Evolutionary conservation across 805 yeast species (phyloP).

Genomic region (Candida qinlingensis): DNA sequence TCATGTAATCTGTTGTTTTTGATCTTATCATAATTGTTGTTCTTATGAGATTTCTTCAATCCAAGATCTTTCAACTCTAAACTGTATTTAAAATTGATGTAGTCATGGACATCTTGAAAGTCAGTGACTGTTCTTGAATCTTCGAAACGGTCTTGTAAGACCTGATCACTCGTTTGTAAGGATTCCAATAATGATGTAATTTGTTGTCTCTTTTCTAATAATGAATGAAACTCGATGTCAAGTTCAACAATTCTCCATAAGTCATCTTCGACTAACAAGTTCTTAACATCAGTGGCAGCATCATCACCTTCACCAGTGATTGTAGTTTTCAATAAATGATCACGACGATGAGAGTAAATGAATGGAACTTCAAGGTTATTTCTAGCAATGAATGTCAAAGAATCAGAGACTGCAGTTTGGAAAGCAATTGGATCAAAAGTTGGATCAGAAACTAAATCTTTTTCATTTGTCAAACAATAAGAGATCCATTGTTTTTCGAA

Average conservation of each 20-base stretch:
- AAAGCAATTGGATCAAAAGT: slow-evolving; percentile 43
- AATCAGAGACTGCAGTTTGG: slow-evolving; percentile 63
- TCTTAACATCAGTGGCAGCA: slow-evolving; percentile 34
- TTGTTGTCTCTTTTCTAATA: slow-evolving; percentile 65
- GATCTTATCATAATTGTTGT: slow-evolving; percentile 59
- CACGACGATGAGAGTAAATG: slow-evolving; percentile 93
- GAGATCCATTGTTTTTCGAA: slow-evolving; percentile 79
- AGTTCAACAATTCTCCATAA: slow-evolving; percentile 86
- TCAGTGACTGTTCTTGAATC: slow-evolving; percentile 65
- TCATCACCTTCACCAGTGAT: slow-evolving; percentile 40
- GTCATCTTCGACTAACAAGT: slow-evolving; percentile 70
- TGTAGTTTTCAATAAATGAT: slow-evolving; percentile 62
- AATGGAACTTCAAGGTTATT: slow-evolving; percentile 90
- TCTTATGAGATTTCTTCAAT: slow-evolving; percentile 34
- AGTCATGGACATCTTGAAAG: slow-evolving; percentile 82
- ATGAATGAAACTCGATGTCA: slow-evolving; percentile 84
- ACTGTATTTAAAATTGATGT: slow-evolving; percentile 64
- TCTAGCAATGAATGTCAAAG: slow-evolving; percentile 63
- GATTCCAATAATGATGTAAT: slow-evolving; percentile 52
- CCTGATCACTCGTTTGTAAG: slow-evolving; percentile 49
- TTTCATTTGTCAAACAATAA: slow-evolving; percentile 55
- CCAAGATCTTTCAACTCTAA: slow-evolving; percentile 34
- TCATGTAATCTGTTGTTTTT: slow-evolving; percentile 58
- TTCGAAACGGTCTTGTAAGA: slow-evolving; percentile 49
- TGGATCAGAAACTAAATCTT: slow-evolving; percentile 32